phyloP scores from a whole-genome alignment of 768 basidiomycete species.

The Rickenella mellea region DNA sequence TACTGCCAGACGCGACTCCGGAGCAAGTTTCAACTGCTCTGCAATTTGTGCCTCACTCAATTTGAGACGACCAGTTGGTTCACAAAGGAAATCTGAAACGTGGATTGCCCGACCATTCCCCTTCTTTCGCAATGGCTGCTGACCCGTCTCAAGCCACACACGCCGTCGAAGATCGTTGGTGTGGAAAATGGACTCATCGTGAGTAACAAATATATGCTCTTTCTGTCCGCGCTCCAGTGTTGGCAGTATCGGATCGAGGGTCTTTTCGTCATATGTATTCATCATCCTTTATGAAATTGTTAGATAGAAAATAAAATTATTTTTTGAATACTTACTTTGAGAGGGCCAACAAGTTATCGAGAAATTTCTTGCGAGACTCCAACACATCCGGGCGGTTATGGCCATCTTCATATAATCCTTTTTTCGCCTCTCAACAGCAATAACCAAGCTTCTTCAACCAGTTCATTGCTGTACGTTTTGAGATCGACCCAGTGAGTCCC shows the following conservation, averaged over 20 bases:
- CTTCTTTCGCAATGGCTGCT: conserved; percentile 21
- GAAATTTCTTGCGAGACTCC: neutral
- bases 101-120: conserved; percentile 11
- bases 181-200: conserved; percentile 15
- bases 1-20: conserved; percentile 4
- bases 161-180: conserved; percentile 13
- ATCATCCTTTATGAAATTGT: conserved; percentile 1
- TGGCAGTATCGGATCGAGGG: conserved; percentile 8
- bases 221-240: conserved; percentile 8
- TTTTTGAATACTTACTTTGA: no score
- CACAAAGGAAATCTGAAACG: conserved; percentile 14
- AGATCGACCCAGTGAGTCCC: conserved; percentile 1
- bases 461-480: neutral
- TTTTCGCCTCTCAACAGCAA: neutral
- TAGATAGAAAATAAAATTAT: neutral
- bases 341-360: neutral
- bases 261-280: conserved; percentile 5
- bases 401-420: neutral
- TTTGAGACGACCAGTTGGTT: conserved; percentile 10
- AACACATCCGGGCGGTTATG: neutral
- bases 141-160: conserved; percentile 14
- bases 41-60: conserved; percentile 7
- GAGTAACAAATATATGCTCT: conserved; percentile 11
- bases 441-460: conserved; percentile 4
- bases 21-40: conserved; percentile 6